Evolutionary conservation across 2,329 filamentous ascomycete species (phyloP), one percentile per base, ranked within the genome.

Genomic region (Cadophora sp.): DNA sequence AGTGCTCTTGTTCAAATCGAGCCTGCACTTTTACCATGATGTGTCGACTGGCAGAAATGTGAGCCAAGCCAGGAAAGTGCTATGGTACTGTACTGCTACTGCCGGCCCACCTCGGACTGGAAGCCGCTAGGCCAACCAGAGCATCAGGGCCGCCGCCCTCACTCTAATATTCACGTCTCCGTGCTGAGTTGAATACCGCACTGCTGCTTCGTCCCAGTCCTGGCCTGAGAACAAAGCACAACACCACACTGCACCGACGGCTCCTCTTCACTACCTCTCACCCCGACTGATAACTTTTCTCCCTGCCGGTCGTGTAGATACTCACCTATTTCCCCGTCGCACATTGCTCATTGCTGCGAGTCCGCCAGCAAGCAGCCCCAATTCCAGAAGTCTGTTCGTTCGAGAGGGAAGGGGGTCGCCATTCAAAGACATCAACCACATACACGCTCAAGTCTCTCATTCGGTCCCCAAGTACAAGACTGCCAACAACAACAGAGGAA

Each of bases 321-420:
- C 66, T 22, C 64, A 65, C 29, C 59, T 27, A 27, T 29, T 31
- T 48, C 46, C 16, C n/a, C 27, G 48, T 63, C 53, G 48, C 43
- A 61, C 51, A 37, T 65, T 61, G 58, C 68, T 50, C 51, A 29
- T 46, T 26, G 43, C 67, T 63, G 51, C 61, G 55, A 56, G n/a
- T 63, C 51, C 40, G 43, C 53, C 31, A 59, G 61, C 46, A 40
- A 62, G 60, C 64, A 34, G 62, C 60, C 61, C 37, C 62, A 22
- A 46, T 27, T 46, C 8, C 14, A 68, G 59, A 70, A 67, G 61
- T 63, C 69, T 65, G 67, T 65, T 73, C 64, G 67, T 67, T 69
- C 56, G 43, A 67, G 68, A 69, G 68, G 66, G 71, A 74, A 73
- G 71, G 71, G 69, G 68, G 66, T 64, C 40, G 64, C 43, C 3